These are phyloP conservation scores for Gymnopilus junonius DNA, from an alignment of 768 basidiomycete genomes.

Conservation along the genomic window DNA sequence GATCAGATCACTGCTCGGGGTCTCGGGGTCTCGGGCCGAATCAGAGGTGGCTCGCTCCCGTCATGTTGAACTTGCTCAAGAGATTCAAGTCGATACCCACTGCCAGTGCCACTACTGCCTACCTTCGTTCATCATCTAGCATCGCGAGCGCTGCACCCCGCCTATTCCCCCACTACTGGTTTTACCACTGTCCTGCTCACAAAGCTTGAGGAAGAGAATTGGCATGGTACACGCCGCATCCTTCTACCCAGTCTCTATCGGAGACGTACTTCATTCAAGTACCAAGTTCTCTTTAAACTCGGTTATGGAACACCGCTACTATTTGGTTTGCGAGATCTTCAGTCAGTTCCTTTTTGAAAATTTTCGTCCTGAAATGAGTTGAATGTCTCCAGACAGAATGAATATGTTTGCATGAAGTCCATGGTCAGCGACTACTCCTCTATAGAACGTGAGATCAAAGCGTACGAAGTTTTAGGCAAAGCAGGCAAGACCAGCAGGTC, in stretches of 20 bases:
- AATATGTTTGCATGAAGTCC: slow-evolving; percentile 9
- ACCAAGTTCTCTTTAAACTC: too few relatives aligned
- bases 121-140: background rate
- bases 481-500: background rate
- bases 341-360: background rate
- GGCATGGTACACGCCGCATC: slow-evolving; percentile 22
- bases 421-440: slow-evolving; percentile 4
- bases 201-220: slow-evolving; percentile 29
- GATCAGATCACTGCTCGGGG: too few relatives aligned
- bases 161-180: background rate
- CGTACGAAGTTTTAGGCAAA: slow-evolving; percentile 8
- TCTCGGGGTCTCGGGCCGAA: too few relatives aligned
- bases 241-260: slow-evolving; percentile 34
- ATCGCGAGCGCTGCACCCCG: background rate
- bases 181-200: background rate
- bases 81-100: background rate
- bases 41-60: too few relatives aligned
- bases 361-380: background rate
- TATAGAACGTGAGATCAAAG: slow-evolving; percentile 6
- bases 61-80: background rate
- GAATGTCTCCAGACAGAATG: background rate
- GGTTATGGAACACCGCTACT: slow-evolving; percentile 31
- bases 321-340: slow-evolving; percentile 31
- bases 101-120: too few relatives aligned
- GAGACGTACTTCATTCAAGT: slow-evolving; percentile 31